Conservation (phyloP, 2,329 filamentous ascomycete species). For the Elsinoe australis region DNA sequence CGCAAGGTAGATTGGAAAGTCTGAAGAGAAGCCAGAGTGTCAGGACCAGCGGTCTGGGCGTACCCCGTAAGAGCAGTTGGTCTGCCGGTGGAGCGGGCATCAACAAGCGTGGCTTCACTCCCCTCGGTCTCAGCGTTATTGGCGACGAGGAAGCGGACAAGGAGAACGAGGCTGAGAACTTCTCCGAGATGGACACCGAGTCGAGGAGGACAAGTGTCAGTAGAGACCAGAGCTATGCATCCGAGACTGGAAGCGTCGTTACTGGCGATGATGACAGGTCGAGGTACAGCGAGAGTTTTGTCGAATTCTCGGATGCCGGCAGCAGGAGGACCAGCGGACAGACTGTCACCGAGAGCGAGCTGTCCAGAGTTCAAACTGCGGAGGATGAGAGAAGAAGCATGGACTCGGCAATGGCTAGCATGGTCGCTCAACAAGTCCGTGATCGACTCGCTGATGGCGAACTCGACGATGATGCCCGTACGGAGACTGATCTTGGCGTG, state of each 20-base stretch:
- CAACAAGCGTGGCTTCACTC: constrained; percentile 13
- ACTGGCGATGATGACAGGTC: constrained; percentile 8
- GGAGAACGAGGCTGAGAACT: constrained; percentile 40
- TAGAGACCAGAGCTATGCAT: not conserved
- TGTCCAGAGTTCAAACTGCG: not conserved
- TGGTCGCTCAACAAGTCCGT: constrained; percentile 9
- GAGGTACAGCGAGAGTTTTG: constrained; percentile 16
- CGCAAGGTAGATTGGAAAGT: constrained; percentile 25
- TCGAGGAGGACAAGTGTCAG: constrained; percentile 6
- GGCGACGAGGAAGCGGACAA: constrained; percentile 32
- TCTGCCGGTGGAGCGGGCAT: constrained; percentile 21
- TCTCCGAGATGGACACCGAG: constrained; percentile 12
- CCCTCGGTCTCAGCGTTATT: constrained; percentile 21
- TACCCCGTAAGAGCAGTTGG: constrained; percentile 29
- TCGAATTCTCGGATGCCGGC: constrained; percentile 14
- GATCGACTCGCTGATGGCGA: constrained; percentile 14
- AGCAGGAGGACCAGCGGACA: constrained; percentile 12
- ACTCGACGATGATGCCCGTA: constrained; percentile 11
- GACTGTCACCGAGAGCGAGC: constrained; percentile 11
- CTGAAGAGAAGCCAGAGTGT: constrained; percentile 34
- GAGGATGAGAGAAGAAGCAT: constrained; percentile 5
- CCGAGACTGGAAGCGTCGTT: constrained; percentile 5
- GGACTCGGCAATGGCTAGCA: constrained; percentile 11
- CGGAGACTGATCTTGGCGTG: constrained; percentile 18
- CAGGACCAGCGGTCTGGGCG: constrained; percentile 26